Conservation (phyloP, 2,329 filamentous ascomycete genomes). For the Meredithiella fracta region DNA sequence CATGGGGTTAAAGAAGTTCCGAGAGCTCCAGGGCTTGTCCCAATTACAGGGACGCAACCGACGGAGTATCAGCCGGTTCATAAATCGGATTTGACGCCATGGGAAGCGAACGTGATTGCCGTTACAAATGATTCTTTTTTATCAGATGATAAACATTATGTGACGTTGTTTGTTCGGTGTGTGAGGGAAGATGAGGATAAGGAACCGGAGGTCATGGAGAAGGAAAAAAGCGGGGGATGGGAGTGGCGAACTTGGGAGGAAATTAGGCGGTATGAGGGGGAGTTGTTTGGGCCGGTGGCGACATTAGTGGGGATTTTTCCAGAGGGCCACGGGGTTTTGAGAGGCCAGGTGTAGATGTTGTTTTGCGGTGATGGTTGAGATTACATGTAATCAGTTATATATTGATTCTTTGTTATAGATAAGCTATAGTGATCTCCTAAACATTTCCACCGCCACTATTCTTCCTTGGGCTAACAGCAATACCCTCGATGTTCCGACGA, state of each 20-base stretch:
- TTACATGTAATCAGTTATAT: background rate
- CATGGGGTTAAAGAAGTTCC: no score
- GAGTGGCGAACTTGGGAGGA: conserved; percentile 31
- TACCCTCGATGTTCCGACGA: background rate
- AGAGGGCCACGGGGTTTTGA: conserved; percentile 4
- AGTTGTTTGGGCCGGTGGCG: conserved; percentile 12
- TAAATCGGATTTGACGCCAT: background rate
- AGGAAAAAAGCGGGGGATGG: conserved; percentile 36
- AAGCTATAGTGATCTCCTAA: background rate
- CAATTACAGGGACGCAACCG: background rate
- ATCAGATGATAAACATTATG: conserved; percentile 49
- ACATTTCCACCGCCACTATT: background rate
- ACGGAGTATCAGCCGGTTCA: background rate
- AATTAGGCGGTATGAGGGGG: conserved; percentile 20
- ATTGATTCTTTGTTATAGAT: no score
- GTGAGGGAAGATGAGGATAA: conserved; percentile 29
- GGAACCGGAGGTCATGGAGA: conserved; percentile 33
- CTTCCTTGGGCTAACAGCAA: background rate
- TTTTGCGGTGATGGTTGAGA: background rate
- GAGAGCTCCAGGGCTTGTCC: background rate
- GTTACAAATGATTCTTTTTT: conserved; percentile 53
- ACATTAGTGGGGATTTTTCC: conserved; percentile 3
- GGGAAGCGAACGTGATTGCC: conserved; percentile 30
- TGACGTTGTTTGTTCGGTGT: conserved; percentile 53
- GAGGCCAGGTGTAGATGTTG: background rate